Base-by-base conservation (phyloP, 306 rosid genomes). In the Cucumis melo region DNA sequence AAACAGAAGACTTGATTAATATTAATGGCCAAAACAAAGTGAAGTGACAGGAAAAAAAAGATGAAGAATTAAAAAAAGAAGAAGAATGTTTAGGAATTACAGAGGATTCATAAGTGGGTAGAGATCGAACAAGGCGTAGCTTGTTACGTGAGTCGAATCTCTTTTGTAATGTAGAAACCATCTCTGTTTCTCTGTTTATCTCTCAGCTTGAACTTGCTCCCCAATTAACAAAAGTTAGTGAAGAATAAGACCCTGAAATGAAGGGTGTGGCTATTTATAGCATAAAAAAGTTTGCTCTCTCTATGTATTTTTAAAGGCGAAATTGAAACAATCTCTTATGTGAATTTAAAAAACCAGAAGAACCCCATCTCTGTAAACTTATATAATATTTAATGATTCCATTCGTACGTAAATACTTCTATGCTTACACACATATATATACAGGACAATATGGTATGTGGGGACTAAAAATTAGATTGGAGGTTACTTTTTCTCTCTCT, bases 71-170 rank as follows among this genome's bases (percentile, higher is more conserved):
- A 62, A 38, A 9, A 23, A 70, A 70, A 50, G 2, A 51, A 27
- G 29, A 27, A 27, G 8, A 73, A 27, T 73, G 44, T 27, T 5
- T 51, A 10, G 24, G 48, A 53, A 76, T 80, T 88, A 88, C 90
- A 72, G 90, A 42, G 42, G 62, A 79, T 76, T 85, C 85, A 67
- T 85, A 63, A 73, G 67, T 82, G 74, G 80, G 53, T 64, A 83
- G 89, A 44, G 84, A 79, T 77, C 85, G 85, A 60, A 65, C 85
- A 81, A 86, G 84, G 74, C 77, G 92, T 79, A 88, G 85, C 82
- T 88, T 89, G 84, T 89, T 85, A 80, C 91, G 92, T 55, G 85
- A 56, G 59, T 85, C 57, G 46, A 85, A 71, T 84, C 88, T 91
- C 84, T 82, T 89, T 64, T 79, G 87, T 66, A 82, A 66, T 65